Conservation (phyloP, 805 yeast genomes). For the Cyberlindnera lachancei region DNA sequence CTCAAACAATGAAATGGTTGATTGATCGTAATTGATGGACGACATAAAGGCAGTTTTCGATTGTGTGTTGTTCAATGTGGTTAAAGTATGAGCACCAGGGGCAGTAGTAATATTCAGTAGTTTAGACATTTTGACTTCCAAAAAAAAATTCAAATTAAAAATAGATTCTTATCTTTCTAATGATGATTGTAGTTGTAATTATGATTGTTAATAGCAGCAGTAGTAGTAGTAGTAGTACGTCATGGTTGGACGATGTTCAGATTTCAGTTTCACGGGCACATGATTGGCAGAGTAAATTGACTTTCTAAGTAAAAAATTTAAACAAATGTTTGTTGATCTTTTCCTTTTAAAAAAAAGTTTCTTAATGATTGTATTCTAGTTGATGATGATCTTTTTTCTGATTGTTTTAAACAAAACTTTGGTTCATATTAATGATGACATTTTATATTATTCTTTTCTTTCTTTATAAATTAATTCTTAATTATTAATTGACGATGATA, state of each 20-base stretch:
- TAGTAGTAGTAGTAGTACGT: conserved; percentile 3
- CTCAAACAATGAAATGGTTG: conserved; percentile 20
- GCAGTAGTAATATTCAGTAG: conserved; percentile 7
- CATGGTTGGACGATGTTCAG: background rate
- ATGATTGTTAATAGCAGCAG: conserved; percentile 3
- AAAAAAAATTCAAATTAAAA: conserved; percentile 1
- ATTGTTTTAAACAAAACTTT: conserved; percentile 7
- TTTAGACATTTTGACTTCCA: conserved; percentile 6
- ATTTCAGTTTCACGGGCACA: background rate
- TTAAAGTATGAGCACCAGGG: conserved; percentile 5
- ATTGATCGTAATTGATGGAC: conserved; percentile 5
- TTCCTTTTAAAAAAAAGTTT: too few species aligned
- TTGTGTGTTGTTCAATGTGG: conserved; percentile 3
- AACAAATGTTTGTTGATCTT: too few species aligned
- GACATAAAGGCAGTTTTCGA: background rate
- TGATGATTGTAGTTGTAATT: conserved; percentile 2
- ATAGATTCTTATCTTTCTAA: conserved; percentile 1
- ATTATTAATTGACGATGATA: too few species aligned
- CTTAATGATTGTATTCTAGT: too few species aligned
- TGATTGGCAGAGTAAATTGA: too few species aligned
- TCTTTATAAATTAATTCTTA: too few species aligned
- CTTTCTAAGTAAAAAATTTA: too few species aligned
- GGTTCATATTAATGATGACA: too few species aligned
- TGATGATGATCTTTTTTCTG: too few species aligned
- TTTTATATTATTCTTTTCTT: too few species aligned